These are phyloP conservation scores for Entrophospora sp. DNA, from an alignment of 192 early-diverging fungal species.

Conservation along the genomic window DNA sequence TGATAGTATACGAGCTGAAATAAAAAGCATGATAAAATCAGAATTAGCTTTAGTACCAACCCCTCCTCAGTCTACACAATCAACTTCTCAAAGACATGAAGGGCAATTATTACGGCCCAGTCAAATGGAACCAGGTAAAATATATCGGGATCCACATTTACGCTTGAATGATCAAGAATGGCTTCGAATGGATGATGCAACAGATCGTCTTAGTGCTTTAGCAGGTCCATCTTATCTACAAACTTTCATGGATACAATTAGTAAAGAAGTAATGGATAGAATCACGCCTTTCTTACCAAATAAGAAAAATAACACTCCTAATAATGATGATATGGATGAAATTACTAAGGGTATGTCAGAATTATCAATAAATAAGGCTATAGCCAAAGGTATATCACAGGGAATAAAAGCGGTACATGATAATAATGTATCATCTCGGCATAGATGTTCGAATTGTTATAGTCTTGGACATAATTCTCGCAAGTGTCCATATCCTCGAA, in stretches of 20 bases:
- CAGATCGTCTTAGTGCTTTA: not conserved
- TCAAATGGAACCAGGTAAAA: conserved; percentile 19
- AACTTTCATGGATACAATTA: conserved; percentile 9
- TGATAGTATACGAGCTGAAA: conserved; percentile 7
- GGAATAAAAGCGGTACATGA: not conserved
- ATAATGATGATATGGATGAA: conserved; percentile 11
- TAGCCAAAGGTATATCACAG: not conserved
- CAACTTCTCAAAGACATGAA: conserved; percentile 2
- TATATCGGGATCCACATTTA: conserved; percentile 4
- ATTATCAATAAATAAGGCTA: conserved; percentile 12
- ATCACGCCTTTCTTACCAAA: conserved; percentile 8
- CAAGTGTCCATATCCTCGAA: not conserved
- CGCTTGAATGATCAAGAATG: conserved; percentile 19
- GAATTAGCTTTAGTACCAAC: conserved; percentile 9
- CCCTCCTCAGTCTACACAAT: not conserved
- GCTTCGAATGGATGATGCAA: not conserved
- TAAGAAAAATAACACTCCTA: conserved; percentile 9
- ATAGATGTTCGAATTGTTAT: not conserved
- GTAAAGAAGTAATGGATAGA: conserved; percentile 11
- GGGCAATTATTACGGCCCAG: not conserved
- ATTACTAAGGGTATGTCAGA: conserved; percentile 7
- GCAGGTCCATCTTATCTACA: conserved; percentile 16
- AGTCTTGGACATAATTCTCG: not conserved
- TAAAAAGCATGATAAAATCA: conserved; percentile 11
- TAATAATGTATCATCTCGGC: not conserved